Evolutionary conservation across 2,329 filamentous ascomycete genomes (phyloP).

Genomic region (Trichoderma pleuroti): DNA sequence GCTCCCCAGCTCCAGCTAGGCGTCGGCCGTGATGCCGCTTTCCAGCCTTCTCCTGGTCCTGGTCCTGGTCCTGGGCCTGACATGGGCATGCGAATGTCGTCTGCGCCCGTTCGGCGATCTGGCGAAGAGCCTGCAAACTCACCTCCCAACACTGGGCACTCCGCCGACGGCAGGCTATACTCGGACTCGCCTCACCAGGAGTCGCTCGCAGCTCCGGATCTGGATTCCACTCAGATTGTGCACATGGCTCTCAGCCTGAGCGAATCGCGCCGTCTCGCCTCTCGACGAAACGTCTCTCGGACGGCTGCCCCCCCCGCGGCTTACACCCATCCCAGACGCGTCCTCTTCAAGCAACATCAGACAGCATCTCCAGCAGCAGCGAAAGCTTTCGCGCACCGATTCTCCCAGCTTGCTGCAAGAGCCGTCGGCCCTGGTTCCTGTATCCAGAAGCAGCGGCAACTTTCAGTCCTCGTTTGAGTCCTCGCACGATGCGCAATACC

Average conservation of each 20-base stretch:
- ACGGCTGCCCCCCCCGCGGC: slow-evolving; percentile 48
- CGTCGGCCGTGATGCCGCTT: slow-evolving; percentile 8
- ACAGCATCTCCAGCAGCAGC: slow-evolving; percentile 69
- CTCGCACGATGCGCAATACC: slow-evolving; percentile 44
- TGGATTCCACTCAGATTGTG: slow-evolving; percentile 85
- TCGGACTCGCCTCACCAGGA: slow-evolving; percentile 22
- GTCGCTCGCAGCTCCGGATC: slow-evolving; percentile 46
- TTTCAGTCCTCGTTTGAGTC: slow-evolving; percentile 48
- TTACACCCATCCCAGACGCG: slow-evolving; percentile 51
- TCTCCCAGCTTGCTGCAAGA: slow-evolving; percentile 54
- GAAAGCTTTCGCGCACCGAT: slow-evolving; percentile 57
- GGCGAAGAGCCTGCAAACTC: not conserved
- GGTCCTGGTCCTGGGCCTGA: slow-evolving; percentile 4
- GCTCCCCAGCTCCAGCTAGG: not conserved
- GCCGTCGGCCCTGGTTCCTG: slow-evolving; percentile 39
- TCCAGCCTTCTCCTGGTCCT: not conserved
- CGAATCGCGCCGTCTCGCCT: slow-evolving; percentile 69
- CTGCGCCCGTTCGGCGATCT: slow-evolving; percentile 4
- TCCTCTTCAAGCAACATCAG: slow-evolving; percentile 57
- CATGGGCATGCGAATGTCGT: slow-evolving; percentile 10
- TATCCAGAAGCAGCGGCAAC: slow-evolving; percentile 41
- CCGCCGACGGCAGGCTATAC: not conserved
- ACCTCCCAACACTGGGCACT: not conserved
- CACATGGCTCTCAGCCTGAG: slow-evolving; percentile 87
- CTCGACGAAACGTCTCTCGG: slow-evolving; percentile 53